These are phyloP conservation scores for Syzygium malaccense DNA, from an alignment of 441 rosid species.

Conservation along the genomic window DNA sequence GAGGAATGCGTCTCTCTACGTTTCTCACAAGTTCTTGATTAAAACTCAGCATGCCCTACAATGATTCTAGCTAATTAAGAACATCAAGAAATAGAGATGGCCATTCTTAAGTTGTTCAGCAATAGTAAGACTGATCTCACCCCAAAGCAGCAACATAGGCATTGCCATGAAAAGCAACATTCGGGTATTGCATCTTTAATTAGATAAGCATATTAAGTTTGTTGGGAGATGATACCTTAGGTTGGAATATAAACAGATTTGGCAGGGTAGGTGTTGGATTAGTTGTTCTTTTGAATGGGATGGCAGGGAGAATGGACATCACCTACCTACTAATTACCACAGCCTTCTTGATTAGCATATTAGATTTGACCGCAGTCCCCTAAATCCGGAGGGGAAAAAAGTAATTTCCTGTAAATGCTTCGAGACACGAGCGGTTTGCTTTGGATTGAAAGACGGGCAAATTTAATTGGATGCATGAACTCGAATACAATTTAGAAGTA, in stretches of 20 bases:
- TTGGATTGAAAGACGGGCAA: neutral
- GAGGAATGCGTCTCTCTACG: neutral
- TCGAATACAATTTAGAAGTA: neutral
- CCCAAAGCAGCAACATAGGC: neutral
- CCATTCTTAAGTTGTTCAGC: neutral
- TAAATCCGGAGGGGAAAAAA: neutral
- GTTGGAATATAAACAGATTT: slow-evolving; percentile 29
- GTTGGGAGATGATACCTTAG: slow-evolving; percentile 19
- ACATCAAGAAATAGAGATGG: neutral
- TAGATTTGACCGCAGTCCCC: neutral
- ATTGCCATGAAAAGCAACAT: neutral
- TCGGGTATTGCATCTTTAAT: neutral
- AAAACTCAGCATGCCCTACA: neutral
- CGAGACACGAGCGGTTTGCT: neutral
- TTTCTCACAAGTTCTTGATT: neutral
- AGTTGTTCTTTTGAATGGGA: slow-evolving; percentile 21
- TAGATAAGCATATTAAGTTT: neutral
- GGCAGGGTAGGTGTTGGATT: slow-evolving; percentile 41
- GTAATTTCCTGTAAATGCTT: neutral
- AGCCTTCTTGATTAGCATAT: slow-evolving; percentile 1
- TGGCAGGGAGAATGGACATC: slow-evolving; percentile 23
- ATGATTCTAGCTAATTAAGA: neutral
- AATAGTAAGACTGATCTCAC: neutral
- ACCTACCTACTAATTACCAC: slow-evolving; percentile 24
- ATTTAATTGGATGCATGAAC: neutral